These are phyloP conservation scores for Leishmania aethiopica DNA, from an alignment of 208 protist species.

Conservation along the genomic window DNA sequence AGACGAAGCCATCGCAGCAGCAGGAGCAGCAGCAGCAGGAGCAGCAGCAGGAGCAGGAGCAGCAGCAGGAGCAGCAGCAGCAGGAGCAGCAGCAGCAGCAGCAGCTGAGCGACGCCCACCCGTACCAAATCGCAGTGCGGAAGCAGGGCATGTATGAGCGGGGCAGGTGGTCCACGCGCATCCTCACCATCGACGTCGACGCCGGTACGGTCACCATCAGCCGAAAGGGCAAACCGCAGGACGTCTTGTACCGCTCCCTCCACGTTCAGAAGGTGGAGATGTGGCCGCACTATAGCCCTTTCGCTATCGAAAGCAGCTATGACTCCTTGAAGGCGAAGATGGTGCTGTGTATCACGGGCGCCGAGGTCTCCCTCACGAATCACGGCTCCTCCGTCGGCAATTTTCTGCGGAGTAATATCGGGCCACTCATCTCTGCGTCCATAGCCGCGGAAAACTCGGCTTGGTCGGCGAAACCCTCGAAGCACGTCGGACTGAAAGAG, in stretches of 20 bases:
- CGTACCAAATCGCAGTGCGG: slow-evolving; percentile 1
- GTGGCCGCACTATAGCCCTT: slow-evolving; percentile 8
- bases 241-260: slow-evolving; percentile 11
- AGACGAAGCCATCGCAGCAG: background rate
- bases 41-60: no score
- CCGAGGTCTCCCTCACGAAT: background rate
- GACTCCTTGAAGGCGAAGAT: slow-evolving; percentile 17
- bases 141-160: slow-evolving; percentile 17
- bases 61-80: no score
- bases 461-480: background rate
- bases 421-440: background rate
- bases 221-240: slow-evolving; percentile 1
- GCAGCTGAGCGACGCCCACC: background rate
- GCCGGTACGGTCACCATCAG: slow-evolving; percentile 16
- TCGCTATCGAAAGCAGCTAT: background rate
- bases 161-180: slow-evolving; percentile 13
- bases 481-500: background rate
- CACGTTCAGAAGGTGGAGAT: background rate
- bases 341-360: slow-evolving; percentile 5
- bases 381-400: no score
- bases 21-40: no score
- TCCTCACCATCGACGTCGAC: slow-evolving; percentile 18
- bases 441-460: background rate
- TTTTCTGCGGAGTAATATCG: background rate
- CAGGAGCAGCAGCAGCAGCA: no score